phyloP scores from a whole-genome alignment of 208 protist species.

The Acanthamoeba royreba region DNA sequence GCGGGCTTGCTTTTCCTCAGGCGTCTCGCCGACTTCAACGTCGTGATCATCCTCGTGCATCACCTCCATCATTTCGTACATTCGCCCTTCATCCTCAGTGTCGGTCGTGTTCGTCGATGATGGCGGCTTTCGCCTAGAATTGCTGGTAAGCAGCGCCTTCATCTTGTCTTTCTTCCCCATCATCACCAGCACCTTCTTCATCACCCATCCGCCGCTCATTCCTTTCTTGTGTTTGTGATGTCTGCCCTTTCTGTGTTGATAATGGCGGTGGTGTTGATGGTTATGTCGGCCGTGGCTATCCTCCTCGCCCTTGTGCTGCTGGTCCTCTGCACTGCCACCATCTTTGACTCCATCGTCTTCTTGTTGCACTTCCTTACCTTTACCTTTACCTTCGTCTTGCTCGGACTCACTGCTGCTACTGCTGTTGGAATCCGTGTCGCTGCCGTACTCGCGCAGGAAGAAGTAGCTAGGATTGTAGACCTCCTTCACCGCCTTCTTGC shows the following conservation, averaged over 20 bases:
- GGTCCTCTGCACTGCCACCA: neutral
- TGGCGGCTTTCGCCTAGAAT: neutral
- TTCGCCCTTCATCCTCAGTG: neutral
- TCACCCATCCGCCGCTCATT: neutral
- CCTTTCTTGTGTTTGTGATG: neutral
- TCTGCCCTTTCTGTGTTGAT: neutral
- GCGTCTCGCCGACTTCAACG: neutral
- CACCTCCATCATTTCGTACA: neutral
- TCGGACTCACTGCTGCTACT: neutral
- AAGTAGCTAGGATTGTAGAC: neutral
- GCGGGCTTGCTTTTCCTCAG: neutral
- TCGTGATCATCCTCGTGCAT: neutral
- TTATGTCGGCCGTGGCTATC: neutral
- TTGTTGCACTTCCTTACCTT: neutral
- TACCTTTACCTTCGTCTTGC: neutral
- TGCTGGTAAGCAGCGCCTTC: neutral
- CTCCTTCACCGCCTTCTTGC: neutral
- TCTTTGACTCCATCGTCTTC: neutral
- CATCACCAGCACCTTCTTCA: conserved; percentile 8
- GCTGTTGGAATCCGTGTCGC: neutral
- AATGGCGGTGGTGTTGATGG: neutral
- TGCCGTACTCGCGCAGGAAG: neutral
- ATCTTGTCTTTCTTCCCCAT: neutral
- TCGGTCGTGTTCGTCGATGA: neutral
- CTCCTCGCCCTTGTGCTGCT: neutral